A percentile compares a stretch with the other conserved stretches of the same genome.
These are phyloP conservation scores for Mycosphaerelloides madeirae DNA, from an alignment of 2,329 filamentous ascomycete genomes.

Conservation along the genomic window DNA sequence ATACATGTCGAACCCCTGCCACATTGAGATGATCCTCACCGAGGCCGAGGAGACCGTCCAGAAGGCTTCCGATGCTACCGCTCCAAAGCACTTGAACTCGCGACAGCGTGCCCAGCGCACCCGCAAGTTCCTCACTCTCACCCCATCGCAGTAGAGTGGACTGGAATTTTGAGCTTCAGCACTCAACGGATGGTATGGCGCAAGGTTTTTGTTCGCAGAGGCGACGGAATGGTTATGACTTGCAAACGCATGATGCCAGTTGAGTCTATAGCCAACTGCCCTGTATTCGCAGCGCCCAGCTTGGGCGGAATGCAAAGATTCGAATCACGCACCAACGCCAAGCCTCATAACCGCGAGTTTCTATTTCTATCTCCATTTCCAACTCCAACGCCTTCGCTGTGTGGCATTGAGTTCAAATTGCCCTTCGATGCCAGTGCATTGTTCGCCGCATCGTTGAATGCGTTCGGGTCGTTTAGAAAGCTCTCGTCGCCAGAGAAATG, in stretches of 20 bases:
- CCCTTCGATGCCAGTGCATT: conserved; percentile 1
- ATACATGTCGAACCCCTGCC: conserved; percentile 99
- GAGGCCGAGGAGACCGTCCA: conserved; percentile 94
- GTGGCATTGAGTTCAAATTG: conserved; percentile 9
- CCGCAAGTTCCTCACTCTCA: conserved; percentile 53
- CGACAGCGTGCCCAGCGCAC: conserved; percentile 78
- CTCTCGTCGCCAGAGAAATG: conserved; percentile 56
- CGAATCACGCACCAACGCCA: conserved; percentile 1
- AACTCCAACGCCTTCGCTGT: conserved; percentile 7
- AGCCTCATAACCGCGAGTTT: conserved; percentile 16
- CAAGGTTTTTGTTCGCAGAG: conserved; percentile 4
- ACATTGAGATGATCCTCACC: conserved; percentile 99
- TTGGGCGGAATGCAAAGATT: conserved; percentile 12
- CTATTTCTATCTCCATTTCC: conserved; percentile 11
- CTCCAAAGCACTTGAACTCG: conserved; percentile 65
- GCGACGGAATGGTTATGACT: conserved; percentile 6
- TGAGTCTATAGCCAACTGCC: conserved; percentile 5
- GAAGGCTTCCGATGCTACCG: conserved; percentile 71
- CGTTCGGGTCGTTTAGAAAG: conserved; percentile 43
- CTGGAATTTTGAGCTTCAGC: conserved; percentile 10
- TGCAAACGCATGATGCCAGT: conserved; percentile 8
- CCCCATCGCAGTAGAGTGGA: conserved; percentile 31
- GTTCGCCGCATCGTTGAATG: conserved; percentile 33
- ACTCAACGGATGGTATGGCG: conserved; percentile 9
- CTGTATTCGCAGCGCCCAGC: conserved; percentile 9